Conservation (phyloP, 163 green algal species). For the Scenedesmus sp. region DNA sequence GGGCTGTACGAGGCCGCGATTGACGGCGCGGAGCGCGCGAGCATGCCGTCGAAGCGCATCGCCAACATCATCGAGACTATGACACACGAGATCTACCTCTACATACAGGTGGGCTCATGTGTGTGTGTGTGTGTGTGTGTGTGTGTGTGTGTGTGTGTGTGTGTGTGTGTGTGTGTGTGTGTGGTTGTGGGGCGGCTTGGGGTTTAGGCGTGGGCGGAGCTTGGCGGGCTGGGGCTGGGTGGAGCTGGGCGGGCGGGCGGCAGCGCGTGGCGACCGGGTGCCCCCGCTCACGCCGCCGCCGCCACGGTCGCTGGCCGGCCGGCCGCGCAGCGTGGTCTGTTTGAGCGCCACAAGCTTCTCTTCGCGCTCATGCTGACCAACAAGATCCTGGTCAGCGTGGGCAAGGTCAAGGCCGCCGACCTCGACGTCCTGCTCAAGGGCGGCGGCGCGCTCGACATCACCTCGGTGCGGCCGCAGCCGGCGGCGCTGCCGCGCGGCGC, state of each 20-base stretch:
- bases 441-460: conserved; percentile 85
- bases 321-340: conserved; percentile 91
- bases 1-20: conserved; percentile 91
- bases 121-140: too few relatives aligned
- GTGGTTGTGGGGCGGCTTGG: too few relatives aligned
- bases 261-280: too few relatives aligned
- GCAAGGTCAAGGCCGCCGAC: conserved; percentile 65
- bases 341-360: conserved; percentile 95
- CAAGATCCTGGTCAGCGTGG: conserved; percentile 74
- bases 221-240: too few relatives aligned
- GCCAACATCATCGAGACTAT: conserved; percentile 93
- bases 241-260: too few relatives aligned
- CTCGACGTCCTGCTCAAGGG: conserved; percentile 92
- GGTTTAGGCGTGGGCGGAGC: too few relatives aligned
- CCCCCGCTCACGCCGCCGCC: too few relatives aligned
- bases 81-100: conserved; percentile 93
- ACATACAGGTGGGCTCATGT: conserved; percentile 70
- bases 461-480: conserved; percentile 1
- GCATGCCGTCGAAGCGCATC: conserved; percentile 90
- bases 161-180: too few relatives aligned
- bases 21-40: conserved; percentile 82
- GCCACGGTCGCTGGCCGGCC: too few relatives aligned
- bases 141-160: too few relatives aligned
- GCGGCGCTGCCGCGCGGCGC: background rate
- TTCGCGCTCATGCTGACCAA: conserved; percentile 95